Base-by-base conservation (phyloP, 441 rosid species). In the Manihot esculenta region DNA sequence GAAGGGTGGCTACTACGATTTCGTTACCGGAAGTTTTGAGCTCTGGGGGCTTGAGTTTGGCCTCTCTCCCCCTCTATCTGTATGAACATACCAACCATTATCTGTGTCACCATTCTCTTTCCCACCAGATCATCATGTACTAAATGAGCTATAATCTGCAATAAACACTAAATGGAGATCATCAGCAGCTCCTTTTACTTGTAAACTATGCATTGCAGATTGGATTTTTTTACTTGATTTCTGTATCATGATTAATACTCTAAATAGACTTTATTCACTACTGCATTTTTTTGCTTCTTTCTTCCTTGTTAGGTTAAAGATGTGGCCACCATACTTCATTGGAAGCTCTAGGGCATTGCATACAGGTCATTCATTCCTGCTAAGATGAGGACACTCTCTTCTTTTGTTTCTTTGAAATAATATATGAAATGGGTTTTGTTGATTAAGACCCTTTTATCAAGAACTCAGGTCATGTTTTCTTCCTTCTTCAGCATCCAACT, bases 1-100 rank as follows among this genome's bases (percentile, higher is more conserved):
- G 70, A 89, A 85, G 73, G 98, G 95, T 13, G 98, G 89, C 7
- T 78, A 93, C 84, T 93, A 90, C 50, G 92, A 92, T 53, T 92
- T 94, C 71, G 78, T 92, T 10, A 77, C 79, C 0, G 97, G 94
- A 27, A 27, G 78, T 21, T 92, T 94, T 79, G 86, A 92, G 86
- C 92, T 92, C n/a, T 94, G 99, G 99, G 84, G 83, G 23, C 86
- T 88, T 47, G 75, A 84, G 27, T 88, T 79, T 64, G 76, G 79
- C 74, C 75, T 86, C 70, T 83, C 95, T 49, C 78, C 91, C 5
- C 21, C 81, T 33, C 83, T 76, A 75, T 78, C 90, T 50, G 81
- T 90, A 66, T 92, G 91, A 90, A 80, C 68, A 75, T 65, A 64
- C 49, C 51, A 63, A 33, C 70, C 77, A 59, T 60, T 76, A 56